phyloP scores from a whole-genome alignment of 441 rosid genomes.

The Kokia cookei region DNA sequence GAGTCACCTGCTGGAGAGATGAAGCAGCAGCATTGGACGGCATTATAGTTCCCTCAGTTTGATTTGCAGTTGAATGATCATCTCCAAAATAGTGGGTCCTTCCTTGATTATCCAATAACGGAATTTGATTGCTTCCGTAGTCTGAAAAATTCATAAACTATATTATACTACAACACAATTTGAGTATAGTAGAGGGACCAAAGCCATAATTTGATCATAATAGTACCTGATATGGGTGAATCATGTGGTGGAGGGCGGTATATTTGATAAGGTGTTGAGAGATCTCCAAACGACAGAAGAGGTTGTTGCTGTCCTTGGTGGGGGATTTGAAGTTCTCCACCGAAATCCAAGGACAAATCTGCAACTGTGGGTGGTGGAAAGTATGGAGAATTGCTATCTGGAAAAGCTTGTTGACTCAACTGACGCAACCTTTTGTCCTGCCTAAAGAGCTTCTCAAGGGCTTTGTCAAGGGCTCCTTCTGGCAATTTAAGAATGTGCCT shows the following conservation, averaged over 20 bases:
- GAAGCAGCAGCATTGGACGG: background rate
- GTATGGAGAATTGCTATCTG: slow-evolving; percentile 16
- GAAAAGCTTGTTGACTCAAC: slow-evolving; percentile 23
- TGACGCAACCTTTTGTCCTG: slow-evolving; percentile 21
- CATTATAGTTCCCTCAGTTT: background rate
- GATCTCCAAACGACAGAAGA: background rate
- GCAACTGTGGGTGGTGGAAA: background rate
- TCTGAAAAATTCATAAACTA: slow-evolving; percentile 21
- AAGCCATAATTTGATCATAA: background rate
- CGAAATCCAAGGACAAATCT: background rate
- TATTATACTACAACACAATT: background rate
- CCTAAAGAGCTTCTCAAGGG: slow-evolving; percentile 35
- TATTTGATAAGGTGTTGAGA: background rate
- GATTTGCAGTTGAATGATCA: background rate
- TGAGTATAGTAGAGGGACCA: background rate
- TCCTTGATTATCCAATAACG: background rate
- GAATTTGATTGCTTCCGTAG: background rate
- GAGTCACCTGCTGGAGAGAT: no score
- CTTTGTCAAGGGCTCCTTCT: slow-evolving; percentile 27
- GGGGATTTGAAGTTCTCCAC: background rate
- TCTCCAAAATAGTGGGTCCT: background rate
- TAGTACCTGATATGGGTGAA: slow-evolving; percentile 30
- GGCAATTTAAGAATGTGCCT: slow-evolving; percentile 35
- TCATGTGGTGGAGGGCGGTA: background rate
- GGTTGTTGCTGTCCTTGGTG: background rate